Evolutionary conservation across 2,329 filamentous ascomycete species (phyloP), one percentile per base, ranked within the genome.

Genomic region (Xenosphaeropsis pyriputrescens): DNA sequence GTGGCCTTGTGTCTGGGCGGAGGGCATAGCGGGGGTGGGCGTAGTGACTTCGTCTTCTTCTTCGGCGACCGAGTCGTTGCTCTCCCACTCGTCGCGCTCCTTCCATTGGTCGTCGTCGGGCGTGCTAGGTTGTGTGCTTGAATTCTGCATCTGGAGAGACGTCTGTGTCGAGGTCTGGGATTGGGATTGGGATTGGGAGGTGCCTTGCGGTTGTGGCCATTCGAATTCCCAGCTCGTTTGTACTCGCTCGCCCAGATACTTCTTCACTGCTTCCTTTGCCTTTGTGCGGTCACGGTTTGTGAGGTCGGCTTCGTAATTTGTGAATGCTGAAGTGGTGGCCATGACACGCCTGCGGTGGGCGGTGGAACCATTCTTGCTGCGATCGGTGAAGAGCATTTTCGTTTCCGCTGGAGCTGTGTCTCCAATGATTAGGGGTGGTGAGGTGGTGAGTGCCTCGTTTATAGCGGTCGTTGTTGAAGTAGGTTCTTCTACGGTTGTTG

Each of bases 201-300:
- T 30, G 7, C 39, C 38, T 15, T 22, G n/a, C 31, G 47, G 39
- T 16, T 57, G 60, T 2, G 70, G 68, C 73, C 73, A 78, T 26
- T 58, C 46, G 48, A 75, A 79, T 0, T 60, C 57, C 75, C 75
- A 80, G 49, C 78, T 73, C 43, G 63, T 65, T 43, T 64, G 67
- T 31, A 79, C 59, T 45, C 66, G 71, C 16, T 65, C 61, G 2
- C 59, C 55, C 2, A 80, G 57, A 45, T 68, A 70, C 36, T 61
- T 66, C 48, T 62, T 70, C 29, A 79, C 67, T 11, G 75, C 75
- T 31, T 75, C 70, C 50, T 78, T 79, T 47, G 76, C 71, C 57
- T 68, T 75, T 18, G 55, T 43, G 52, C 77, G 78, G 51, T 79
- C 75, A 49, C 63, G 68, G 52, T 70, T 76, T 36, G 75, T 55